A percentile compares a stretch with the other conserved stretches of the same genome.
phyloP scores from a whole-genome alignment of 306 rosid species.

The Senna siamea region DNA sequence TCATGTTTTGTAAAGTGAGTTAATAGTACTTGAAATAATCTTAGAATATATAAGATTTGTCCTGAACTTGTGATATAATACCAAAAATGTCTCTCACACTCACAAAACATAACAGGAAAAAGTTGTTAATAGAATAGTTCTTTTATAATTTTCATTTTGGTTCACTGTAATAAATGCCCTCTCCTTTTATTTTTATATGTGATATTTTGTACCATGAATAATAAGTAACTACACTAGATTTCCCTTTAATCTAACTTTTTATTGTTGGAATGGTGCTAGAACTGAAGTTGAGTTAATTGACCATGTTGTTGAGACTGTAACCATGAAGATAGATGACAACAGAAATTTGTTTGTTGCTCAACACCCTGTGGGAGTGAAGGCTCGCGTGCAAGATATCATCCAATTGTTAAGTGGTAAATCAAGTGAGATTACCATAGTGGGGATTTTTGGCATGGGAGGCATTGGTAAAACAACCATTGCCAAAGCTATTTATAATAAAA shows the following conservation, averaged over 20 bases:
- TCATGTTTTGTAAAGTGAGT: too few relatives aligned
- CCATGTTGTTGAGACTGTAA: background rate
- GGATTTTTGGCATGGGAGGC: background rate
- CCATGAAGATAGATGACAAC: background rate
- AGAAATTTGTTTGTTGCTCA: background rate
- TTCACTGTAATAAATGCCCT: too few relatives aligned
- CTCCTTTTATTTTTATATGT: background rate
- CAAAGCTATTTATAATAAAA: background rate
- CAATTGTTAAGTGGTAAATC: background rate
- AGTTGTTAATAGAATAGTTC: too few relatives aligned
- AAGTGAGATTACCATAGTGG: background rate
- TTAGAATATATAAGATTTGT: too few relatives aligned
- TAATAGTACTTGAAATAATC: too few relatives aligned
- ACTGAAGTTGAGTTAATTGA: background rate
- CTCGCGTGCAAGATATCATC: background rate
- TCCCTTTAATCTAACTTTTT: background rate
- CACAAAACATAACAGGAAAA: too few relatives aligned
- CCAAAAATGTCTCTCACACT: too few relatives aligned
- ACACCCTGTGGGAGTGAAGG: background rate
- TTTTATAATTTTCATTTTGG: too few relatives aligned
- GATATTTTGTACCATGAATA: too few relatives aligned
- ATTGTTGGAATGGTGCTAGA: conserved; percentile 3
- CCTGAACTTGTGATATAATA: too few relatives aligned
- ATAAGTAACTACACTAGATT: background rate
- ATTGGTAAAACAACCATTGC: conserved; percentile 5